phyloP scores from a whole-genome alignment of 139 green algal species.

The Trebouxia sp. region DNA sequence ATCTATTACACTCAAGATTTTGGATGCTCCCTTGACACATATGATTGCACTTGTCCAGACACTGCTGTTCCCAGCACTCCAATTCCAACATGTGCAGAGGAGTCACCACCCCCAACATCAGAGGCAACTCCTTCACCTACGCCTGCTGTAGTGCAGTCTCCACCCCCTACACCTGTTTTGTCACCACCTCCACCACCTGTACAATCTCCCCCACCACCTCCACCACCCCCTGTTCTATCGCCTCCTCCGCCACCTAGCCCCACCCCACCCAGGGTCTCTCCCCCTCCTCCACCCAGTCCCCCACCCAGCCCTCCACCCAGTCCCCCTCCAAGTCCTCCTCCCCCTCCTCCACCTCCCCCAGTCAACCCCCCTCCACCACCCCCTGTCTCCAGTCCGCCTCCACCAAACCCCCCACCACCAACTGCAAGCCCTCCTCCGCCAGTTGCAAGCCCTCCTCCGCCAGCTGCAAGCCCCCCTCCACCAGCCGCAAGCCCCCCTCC shows the following conservation, averaged over 20 bases:
- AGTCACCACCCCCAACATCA: background rate
- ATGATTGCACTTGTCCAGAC: slow-evolving; percentile 37
- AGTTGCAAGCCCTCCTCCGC: background rate
- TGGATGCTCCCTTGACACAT: slow-evolving; percentile 33
- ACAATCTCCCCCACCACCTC: background rate
- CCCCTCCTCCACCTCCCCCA: background rate
- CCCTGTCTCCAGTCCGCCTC: background rate
- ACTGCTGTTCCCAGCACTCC: background rate
- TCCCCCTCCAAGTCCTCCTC: background rate
- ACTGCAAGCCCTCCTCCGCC: background rate
- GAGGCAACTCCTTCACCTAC: too few species aligned
- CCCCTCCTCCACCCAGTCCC: background rate
- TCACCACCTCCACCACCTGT: slow-evolving; percentile 1
- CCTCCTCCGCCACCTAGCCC: background rate
- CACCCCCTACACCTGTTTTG: background rate
- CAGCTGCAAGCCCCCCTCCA: background rate
- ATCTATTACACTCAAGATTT: slow-evolving; percentile 46
- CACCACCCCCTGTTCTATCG: background rate
- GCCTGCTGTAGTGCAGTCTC: background rate
- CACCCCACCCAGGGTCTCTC: background rate
- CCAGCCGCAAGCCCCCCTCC: background rate
- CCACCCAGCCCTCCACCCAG: too few species aligned
- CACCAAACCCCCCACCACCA: too few species aligned
- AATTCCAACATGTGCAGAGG: background rate
- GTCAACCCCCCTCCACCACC: background rate